Percentiles rank a stretch among this genome's conserved stretches.
phyloP scores from a whole-genome alignment of 2,329 filamentous ascomycete genomes.

The Trichoderma brevicompactum region DNA sequence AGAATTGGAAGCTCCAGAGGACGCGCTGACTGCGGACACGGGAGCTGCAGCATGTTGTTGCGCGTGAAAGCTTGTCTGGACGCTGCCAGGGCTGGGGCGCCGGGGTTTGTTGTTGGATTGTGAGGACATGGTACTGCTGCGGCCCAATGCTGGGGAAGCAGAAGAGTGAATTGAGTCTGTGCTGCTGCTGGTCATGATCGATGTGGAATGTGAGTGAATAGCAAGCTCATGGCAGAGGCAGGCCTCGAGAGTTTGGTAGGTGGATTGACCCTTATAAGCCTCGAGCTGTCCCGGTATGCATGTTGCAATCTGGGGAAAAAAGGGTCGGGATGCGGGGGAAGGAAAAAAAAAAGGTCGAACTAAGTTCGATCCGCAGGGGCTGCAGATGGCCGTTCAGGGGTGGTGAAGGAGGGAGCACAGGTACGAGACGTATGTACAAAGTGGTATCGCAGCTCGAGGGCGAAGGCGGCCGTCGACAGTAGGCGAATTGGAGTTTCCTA shows the following conservation, averaged over 20 bases:
- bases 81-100: constrained; percentile 51
- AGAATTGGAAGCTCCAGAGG: constrained; percentile 60
- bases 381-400: constrained; percentile 22
- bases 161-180: constrained; percentile 36
- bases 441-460: constrained; percentile 19
- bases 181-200: constrained; percentile 37
- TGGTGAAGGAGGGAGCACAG: constrained; percentile 8
- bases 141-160: constrained; percentile 37
- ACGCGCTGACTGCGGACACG: constrained; percentile 59
- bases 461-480: constrained; percentile 11
- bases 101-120: constrained; percentile 47
- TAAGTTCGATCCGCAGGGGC: constrained; percentile 26
- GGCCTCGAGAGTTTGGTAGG: constrained; percentile 39
- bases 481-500: constrained; percentile 15
- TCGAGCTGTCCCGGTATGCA: constrained; percentile 42
- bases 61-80: constrained; percentile 52
- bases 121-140: constrained; percentile 45
- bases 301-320: constrained; percentile 40
- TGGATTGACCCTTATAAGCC: constrained; percentile 47
- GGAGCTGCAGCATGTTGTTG: constrained; percentile 50
- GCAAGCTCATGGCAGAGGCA: constrained; percentile 35
- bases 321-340: constrained; percentile 21
- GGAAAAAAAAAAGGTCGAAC: constrained; percentile 22
- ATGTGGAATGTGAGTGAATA: constrained; percentile 30
- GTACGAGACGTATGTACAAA: constrained; percentile 6